Evolutionary conservation across 208 protist genomes (phyloP).

Genomic region (Strigomonas galati): DNA sequence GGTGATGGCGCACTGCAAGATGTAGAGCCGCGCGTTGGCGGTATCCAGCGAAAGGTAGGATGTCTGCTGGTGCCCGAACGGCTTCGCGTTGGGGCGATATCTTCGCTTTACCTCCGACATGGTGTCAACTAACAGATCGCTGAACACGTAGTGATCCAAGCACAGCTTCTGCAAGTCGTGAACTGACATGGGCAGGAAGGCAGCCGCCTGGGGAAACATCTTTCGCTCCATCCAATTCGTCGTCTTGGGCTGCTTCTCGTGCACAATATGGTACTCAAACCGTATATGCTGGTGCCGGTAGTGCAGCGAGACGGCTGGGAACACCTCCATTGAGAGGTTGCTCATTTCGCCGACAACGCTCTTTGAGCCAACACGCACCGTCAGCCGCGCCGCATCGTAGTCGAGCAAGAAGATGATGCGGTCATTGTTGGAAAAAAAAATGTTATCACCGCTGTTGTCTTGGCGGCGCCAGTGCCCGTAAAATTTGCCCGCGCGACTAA

Average conservation of each 20-base stretch:
- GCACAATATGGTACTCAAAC: conserved; percentile 84
- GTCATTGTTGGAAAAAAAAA: conserved; percentile 87
- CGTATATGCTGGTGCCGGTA: conserved; percentile 91
- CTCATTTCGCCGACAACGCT: conserved; percentile 82
- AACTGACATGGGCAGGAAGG: conserved; percentile 48
- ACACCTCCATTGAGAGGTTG: conserved; percentile 85
- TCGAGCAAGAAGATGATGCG: conserved; percentile 85
- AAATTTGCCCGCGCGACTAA: conserved; percentile 91
- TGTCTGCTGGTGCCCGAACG: conserved; percentile 13
- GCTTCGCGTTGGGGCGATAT: no score
- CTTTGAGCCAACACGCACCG: conserved; percentile 82
- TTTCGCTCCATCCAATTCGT: conserved; percentile 68
- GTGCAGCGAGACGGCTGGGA: conserved; percentile 88
- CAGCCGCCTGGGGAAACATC: conserved; percentile 51
- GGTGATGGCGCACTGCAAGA: conserved; percentile 63
- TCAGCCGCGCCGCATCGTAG: conserved; percentile 84
- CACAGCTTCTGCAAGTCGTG: conserved; percentile 46
- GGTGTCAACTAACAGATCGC: conserved; percentile 43
- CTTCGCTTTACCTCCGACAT: conserved; percentile 2
- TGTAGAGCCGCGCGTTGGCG: conserved; percentile 47
- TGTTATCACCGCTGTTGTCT: conserved; percentile 35
- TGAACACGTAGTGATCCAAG: conserved; percentile 79
- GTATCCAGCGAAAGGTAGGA: conserved; percentile 55
- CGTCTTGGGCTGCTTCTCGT: conserved; percentile 49
- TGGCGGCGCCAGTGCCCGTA: conserved; percentile 91